A percentile compares a stretch with the other conserved stretches of the same genome.
Evolutionary conservation across 2,329 filamentous ascomycete genomes (phyloP).

Genomic region (Botrytis fabae): DNA sequence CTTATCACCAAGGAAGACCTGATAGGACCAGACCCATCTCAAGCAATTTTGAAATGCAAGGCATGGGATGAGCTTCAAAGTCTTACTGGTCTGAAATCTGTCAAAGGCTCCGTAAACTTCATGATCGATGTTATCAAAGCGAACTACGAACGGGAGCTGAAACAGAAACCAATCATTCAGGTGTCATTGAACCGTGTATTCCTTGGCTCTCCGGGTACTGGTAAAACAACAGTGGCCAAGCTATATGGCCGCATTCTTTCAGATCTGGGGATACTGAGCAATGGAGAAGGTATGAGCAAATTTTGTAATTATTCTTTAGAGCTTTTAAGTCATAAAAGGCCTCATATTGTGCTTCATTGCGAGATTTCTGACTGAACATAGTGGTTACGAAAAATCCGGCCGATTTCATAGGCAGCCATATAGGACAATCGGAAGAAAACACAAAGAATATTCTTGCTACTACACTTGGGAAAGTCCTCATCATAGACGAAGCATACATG

Average conservation of each 20-base stretch:
- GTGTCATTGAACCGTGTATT: slow-evolving; percentile 70
- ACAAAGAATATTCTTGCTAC: slow-evolving; percentile 71
- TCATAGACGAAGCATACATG: slow-evolving; percentile 80
- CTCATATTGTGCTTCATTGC: no score
- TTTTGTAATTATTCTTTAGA: not conserved
- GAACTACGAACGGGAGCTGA: slow-evolving; percentile 67
- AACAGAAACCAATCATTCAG: slow-evolving; percentile 58
- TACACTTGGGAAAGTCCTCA: slow-evolving; percentile 69
- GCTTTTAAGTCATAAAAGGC: no score
- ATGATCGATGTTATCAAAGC: slow-evolving; percentile 61
- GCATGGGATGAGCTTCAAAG: slow-evolving; percentile 60
- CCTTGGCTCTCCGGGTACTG: slow-evolving; percentile 70
- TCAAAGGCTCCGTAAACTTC: slow-evolving; percentile 61
- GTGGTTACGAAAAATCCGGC: slow-evolving; percentile 71
- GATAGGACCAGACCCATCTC: slow-evolving; percentile 65
- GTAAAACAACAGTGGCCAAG: slow-evolving; percentile 75
- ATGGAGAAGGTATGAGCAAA: slow-evolving; percentile 58
- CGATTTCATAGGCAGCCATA: slow-evolving; percentile 65
- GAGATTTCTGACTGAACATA: slow-evolving; percentile 32
- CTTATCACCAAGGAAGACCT: slow-evolving; percentile 66
- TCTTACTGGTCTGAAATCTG: slow-evolving; percentile 58
- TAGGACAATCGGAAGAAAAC: slow-evolving; percentile 68
- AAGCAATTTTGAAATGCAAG: slow-evolving; percentile 50
- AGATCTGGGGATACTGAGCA: slow-evolving; percentile 66
- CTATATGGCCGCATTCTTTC: slow-evolving; percentile 69